phyloP scores from a whole-genome alignment of 495 filamentous ascomycete genomes.

The Tuber borchii region DNA sequence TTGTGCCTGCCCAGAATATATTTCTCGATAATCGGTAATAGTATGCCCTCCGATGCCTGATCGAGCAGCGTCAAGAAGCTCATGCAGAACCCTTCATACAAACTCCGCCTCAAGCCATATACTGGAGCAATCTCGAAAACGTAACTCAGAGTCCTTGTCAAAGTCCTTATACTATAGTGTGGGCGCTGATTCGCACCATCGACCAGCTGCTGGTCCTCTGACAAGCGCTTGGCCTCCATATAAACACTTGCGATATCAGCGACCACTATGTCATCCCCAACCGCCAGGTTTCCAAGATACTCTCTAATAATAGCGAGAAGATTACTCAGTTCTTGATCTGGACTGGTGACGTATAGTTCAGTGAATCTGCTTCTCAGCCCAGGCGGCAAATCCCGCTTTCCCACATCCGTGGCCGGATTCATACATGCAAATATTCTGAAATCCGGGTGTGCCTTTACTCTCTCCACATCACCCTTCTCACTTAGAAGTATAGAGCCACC shows the following conservation, averaged over 20 bases:
- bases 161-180: slow-evolving; percentile 88
- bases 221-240: slow-evolving; percentile 72
- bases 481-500: slow-evolving; percentile 76
- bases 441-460: slow-evolving; percentile 79
- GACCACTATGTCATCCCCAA: slow-evolving; percentile 58
- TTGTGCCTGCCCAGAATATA: slow-evolving; percentile 64
- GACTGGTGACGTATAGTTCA: slow-evolving; percentile 83
- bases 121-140: slow-evolving; percentile 73
- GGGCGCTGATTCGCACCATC: slow-evolving; percentile 90
- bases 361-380: slow-evolving; percentile 84
- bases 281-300: slow-evolving; percentile 66
- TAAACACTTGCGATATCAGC: slow-evolving; percentile 79
- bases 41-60: slow-evolving; percentile 64
- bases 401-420: slow-evolving; percentile 97
- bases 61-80: slow-evolving; percentile 84
- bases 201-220: slow-evolving; percentile 74
- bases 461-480: slow-evolving; percentile 83
- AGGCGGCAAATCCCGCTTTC: slow-evolving; percentile 84
- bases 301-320: slow-evolving; percentile 74
- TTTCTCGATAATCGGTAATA: slow-evolving; percentile 73
- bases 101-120: slow-evolving; percentile 78
- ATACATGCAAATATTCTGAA: slow-evolving; percentile 97
- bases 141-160: slow-evolving; percentile 86
- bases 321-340: slow-evolving; percentile 76
- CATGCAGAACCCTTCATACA: slow-evolving; percentile 98